A percentile compares a stretch with the other conserved stretches of the same genome.
phyloP scores from a whole-genome alignment of 2,329 filamentous ascomycete species.

The Claviceps sorghi region DNA sequence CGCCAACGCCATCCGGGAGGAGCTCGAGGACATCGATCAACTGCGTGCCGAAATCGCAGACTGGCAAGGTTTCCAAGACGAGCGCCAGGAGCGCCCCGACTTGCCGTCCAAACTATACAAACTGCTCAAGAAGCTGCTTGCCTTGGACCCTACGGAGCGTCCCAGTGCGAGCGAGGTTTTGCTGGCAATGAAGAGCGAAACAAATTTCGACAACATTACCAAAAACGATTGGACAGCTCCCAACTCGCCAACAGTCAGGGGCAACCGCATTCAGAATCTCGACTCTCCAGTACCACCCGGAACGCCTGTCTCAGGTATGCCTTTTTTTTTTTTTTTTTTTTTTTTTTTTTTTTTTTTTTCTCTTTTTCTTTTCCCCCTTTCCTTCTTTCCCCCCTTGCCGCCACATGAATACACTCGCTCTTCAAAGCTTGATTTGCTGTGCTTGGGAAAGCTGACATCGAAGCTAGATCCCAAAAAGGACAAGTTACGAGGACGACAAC shows the following conservation, averaged over 20 bases:
- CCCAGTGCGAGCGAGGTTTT: constrained; percentile 81
- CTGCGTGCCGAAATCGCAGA: constrained; percentile 71
- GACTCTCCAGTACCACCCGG: constrained; percentile 37
- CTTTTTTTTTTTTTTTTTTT: constrained; percentile 1
- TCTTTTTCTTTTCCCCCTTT: too few relatives aligned
- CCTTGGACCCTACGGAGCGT: constrained; percentile 59
- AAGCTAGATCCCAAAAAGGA: constrained; percentile 17
- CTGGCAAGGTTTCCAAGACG: constrained; percentile 79
- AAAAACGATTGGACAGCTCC: constrained; percentile 19
- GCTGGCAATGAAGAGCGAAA: constrained; percentile 58
- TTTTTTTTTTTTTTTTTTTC: too few relatives aligned
- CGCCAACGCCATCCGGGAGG: constrained; percentile 75
- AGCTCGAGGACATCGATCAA: constrained; percentile 78
- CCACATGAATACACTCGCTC: neutral
- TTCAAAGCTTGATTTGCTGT: neutral
- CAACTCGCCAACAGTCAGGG: constrained; percentile 25
- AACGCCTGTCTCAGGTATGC: constrained; percentile 32
- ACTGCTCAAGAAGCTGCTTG: constrained; percentile 66
- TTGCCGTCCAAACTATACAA: constrained; percentile 75
- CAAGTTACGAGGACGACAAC: constrained; percentile 10
- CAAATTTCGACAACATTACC: constrained; percentile 27
- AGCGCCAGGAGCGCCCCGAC: constrained; percentile 60
- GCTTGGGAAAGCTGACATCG: constrained; percentile 6
- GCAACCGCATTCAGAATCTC: constrained; percentile 37
- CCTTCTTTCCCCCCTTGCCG: neutral